phyloP scores from a whole-genome alignment of 192 early-diverging fungal genomes.

The Geranomyces variabilis region DNA sequence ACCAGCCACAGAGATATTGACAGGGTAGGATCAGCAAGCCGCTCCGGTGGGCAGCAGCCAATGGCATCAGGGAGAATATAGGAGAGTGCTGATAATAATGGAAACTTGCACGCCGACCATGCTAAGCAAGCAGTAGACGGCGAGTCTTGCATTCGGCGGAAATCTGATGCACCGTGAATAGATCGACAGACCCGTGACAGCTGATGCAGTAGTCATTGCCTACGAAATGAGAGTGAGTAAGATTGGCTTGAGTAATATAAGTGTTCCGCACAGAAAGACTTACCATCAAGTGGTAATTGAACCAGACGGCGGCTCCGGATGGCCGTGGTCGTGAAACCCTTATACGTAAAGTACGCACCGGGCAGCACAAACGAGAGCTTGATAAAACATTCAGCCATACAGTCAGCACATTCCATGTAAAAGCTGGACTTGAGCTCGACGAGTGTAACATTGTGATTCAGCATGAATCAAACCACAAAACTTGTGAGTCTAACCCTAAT shows the following conservation, averaged over 20 bases:
- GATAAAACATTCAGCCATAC: slow-evolving; percentile 92
- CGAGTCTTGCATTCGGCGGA: slow-evolving; percentile 68
- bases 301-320: slow-evolving; percentile 57
- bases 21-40: slow-evolving; percentile 87
- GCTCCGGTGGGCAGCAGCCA: slow-evolving; percentile 94
- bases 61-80: slow-evolving; percentile 87
- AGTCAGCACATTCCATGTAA: slow-evolving; percentile 97
- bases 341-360: slow-evolving; percentile 76
- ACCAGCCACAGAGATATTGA: slow-evolving; percentile 77
- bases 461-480: too few relatives aligned
- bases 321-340: slow-evolving; percentile 74
- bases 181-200: slow-evolving; percentile 73
- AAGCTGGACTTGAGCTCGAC: slow-evolving; percentile 96
- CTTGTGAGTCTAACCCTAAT: too few relatives aligned
- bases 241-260: too few relatives aligned
- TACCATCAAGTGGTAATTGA: too few relatives aligned
- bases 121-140: slow-evolving; percentile 73
- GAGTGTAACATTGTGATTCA: slow-evolving; percentile 86
- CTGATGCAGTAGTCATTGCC: slow-evolving; percentile 81
- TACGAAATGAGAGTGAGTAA: slow-evolving; percentile 19
- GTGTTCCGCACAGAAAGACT: slow-evolving; percentile 31
- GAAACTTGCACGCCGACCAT: slow-evolving; percentile 76
- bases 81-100: slow-evolving; percentile 88
- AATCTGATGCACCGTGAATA: slow-evolving; percentile 72
- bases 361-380: slow-evolving; percentile 86